Evolutionary conservation across 2,329 filamentous ascomycete species (phyloP).

Genomic region (Penicillium janthinellum): DNA sequence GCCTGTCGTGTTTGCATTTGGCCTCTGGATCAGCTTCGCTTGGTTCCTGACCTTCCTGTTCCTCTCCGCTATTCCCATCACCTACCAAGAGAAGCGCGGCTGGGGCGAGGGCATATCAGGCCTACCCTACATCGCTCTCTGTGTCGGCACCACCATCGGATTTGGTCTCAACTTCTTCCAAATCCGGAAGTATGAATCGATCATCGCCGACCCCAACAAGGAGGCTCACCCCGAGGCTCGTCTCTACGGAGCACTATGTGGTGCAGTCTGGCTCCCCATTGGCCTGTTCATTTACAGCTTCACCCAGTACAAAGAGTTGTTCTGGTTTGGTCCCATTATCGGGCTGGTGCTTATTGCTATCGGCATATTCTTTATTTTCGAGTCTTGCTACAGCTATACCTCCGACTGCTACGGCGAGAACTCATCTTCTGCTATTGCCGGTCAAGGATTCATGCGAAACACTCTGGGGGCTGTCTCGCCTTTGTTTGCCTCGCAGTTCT

Average conservation of each 20-base stretch:
- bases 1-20: conserved; percentile 54
- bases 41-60: conserved; percentile 59
- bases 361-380: conserved; percentile 55
- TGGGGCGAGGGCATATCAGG: conserved; percentile 55
- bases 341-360: conserved; percentile 54
- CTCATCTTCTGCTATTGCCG: conserved; percentile 47
- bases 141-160: conserved; percentile 52
- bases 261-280: conserved; percentile 51
- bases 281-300: conserved; percentile 58
- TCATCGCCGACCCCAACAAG: conserved; percentile 38
- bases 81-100: conserved; percentile 55
- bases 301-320: conserved; percentile 47
- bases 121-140: conserved; percentile 56
- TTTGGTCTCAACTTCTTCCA: conserved; percentile 54
- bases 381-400: conserved; percentile 51
- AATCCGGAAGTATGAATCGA: conserved; percentile 53
- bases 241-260: conserved; percentile 53
- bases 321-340: conserved; percentile 27
- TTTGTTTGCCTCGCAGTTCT: conserved; percentile 56
- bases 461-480: conserved; percentile 56
- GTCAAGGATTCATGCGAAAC: conserved; percentile 56
- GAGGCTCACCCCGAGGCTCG: conserved; percentile 49
- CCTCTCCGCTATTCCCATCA: conserved; percentile 55
- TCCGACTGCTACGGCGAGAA: conserved; percentile 55
- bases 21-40: conserved; percentile 56